These are phyloP conservation scores for Corynascus novoguineensis DNA, from an alignment of 495 filamentous ascomycete genomes.

Conservation along the genomic window DNA sequence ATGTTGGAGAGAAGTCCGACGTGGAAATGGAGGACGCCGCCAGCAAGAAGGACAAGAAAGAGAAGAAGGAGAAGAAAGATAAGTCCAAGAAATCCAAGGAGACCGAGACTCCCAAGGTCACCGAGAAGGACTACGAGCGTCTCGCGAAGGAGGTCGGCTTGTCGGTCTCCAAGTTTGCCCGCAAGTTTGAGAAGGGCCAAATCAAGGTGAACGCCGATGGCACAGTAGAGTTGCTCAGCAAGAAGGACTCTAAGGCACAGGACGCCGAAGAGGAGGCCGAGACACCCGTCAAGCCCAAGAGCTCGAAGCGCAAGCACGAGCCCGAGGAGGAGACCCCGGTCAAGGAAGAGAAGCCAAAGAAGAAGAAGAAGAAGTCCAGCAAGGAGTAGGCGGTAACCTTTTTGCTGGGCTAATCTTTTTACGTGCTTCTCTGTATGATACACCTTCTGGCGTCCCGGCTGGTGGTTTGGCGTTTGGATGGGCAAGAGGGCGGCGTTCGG, in stretches of 20 bases:
- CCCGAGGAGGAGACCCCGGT: constrained; percentile 29
- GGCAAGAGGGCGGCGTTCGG: constrained; percentile 28
- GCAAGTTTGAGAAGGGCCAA: constrained; percentile 59
- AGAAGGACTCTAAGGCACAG: constrained; percentile 61
- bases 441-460: constrained; percentile 28
- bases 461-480: constrained; percentile 32
- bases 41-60: constrained; percentile 38
- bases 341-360: constrained; percentile 38
- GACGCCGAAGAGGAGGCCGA: constrained; percentile 47
- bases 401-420: constrained; percentile 15
- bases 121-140: constrained; percentile 45
- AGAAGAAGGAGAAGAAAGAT: constrained; percentile 16
- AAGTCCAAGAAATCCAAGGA: constrained; percentile 27
- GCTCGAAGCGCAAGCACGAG: constrained; percentile 41
- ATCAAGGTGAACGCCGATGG: constrained; percentile 55
- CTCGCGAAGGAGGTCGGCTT: constrained; percentile 56
- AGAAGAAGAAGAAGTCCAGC: constrained; percentile 46
- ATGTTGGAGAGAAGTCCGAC: constrained; percentile 27
- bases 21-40: constrained; percentile 23
- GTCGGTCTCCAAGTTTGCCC: constrained; percentile 59
- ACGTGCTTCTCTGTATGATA: constrained; percentile 33
- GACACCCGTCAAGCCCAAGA: constrained; percentile 31
- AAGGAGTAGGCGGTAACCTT: constrained; percentile 25
- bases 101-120: constrained; percentile 40
- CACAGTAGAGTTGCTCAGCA: constrained; percentile 53